Percentiles rank a stretch among this genome's conserved stretches.
Conservation (phyloP, 768 basidiomycete genomes). For the Tricholoma bakamatsutake region DNA sequence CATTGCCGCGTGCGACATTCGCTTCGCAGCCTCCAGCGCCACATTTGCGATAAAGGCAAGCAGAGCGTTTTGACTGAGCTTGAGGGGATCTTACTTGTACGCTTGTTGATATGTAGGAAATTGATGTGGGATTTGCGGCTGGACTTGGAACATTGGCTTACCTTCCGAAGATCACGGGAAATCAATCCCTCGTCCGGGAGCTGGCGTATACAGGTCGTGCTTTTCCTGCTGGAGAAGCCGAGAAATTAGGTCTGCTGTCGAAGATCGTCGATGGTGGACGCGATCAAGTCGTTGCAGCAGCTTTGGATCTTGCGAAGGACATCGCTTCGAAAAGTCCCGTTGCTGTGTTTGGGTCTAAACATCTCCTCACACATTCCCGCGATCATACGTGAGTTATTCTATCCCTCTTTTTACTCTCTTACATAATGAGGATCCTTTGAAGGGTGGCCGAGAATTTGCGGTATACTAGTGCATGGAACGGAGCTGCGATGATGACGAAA, state of each 20-base stretch:
- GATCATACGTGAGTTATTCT: constrained; percentile 60
- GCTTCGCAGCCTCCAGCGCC: constrained; percentile 59
- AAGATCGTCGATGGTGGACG: constrained; percentile 60
- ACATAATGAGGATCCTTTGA: background rate
- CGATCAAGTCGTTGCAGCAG: constrained; percentile 61
- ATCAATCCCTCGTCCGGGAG: constrained; percentile 66
- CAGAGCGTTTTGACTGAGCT: too few species aligned
- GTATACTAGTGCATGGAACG: constrained; percentile 40
- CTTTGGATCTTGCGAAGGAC: constrained; percentile 55
- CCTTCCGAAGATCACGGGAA: constrained; percentile 71
- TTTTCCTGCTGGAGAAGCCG: constrained; percentile 66
- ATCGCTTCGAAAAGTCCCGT: constrained; percentile 81
- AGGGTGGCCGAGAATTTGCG: constrained; percentile 37
- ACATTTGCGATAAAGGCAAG: constrained; percentile 70
- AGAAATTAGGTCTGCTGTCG: constrained; percentile 67
- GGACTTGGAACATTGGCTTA: constrained; percentile 85
- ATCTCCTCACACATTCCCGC: constrained; percentile 66
- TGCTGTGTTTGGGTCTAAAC: constrained; percentile 73
- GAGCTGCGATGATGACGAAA: constrained; percentile 33
- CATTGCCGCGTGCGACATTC: constrained; percentile 68
- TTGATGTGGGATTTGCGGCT: constrained; percentile 81
- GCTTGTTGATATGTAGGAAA: constrained; percentile 49
- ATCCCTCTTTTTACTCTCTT: background rate
- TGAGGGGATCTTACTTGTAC: constrained; percentile 20
- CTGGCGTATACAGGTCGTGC: constrained; percentile 66